Base-by-base conservation (phyloP, 305 asterid genomes). In the Euphrasia arctica region DNA sequence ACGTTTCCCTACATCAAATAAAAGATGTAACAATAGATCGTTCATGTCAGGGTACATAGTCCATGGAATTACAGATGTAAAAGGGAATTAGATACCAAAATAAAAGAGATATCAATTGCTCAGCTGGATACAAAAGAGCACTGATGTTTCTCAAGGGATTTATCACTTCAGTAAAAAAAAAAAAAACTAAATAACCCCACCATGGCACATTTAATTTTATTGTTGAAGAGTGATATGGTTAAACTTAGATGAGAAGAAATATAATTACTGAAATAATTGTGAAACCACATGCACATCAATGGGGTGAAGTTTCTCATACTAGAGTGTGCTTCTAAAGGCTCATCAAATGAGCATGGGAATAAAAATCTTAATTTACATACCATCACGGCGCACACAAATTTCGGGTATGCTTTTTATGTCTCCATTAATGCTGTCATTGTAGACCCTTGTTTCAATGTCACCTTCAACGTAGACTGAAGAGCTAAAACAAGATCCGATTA, bases 381-480 rank as follows among this genome's bases (percentile, higher is more conserved):
- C 97, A 72, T 92, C 97, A 71, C 87, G 87, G 36, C 97, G 95
- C 73, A 87, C 96, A 76, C 96, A 87, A 25, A 92, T 78, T 83
- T 92, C 98, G 43, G 98, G 96, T 72, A 92, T 84, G 85, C 82
- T 90, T 83, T 85, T 92, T 54, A 86, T 63, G 68, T 84, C 97
- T 10, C 94, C 97, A 48, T 77, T 90, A 78, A 92, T 88, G 81
- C 82, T 82, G 81, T 90, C 97, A 74, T 92, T 90, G 79, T 87
- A 92, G 68, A 92, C 95, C 77, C 98, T 85, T 69, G 88, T 89
- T 81, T 92, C 98, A 70, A 92, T 86, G 52, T 90, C 98, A 67
- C 98, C 98, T 80, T 90, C 97, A 71, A 92, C 82, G 69, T 92
- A 92, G 62, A 92, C 97, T 3, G 96, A 82, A 47, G 98, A 90